Evolutionary conservation across 1,284 basidiomycete species (phyloP), one percentile per base, ranked within the genome.

Genomic region (Gomphus bonarii): DNA sequence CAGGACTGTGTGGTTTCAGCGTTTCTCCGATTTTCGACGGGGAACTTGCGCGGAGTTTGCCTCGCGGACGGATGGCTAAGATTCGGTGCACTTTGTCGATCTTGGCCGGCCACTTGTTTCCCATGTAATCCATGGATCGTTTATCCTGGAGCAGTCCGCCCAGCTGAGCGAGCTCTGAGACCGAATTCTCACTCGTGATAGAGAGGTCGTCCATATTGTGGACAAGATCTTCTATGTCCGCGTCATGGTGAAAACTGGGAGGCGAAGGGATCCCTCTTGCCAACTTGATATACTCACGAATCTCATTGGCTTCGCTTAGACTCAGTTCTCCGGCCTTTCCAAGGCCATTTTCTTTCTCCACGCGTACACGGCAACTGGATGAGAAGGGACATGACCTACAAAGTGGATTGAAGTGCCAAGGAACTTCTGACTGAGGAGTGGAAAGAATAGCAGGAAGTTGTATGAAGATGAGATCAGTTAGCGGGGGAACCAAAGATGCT

Each of bases 361-460:
- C 67, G n/a, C 64, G 67, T n/a, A 58, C 48, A 58, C 65, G 67
- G 58, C 75, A 77, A n/a, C 68, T 68, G 12, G 63, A 44, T 52
- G 72, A 66, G 59, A 69, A 77, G 9, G 68, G 67, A 59, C 76
- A 78, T 5, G 69, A 68, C 14, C 66, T 68, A 59, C 76, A 78
- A 8, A 73, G 63, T 12, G 75, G 74, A 42, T 77, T 77, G 47
- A 74, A 70, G 62, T 77, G 75, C 75, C 75, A 77, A 35, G 69
- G 65, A 46, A 76, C 68, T 11, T 68, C 61, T 20, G 69, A 65
- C 6, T 62, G 63, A 28, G 68, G 66, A 5, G 65, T 58, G 4
- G 63, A 63, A 10, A 78, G 61, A 12, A 75, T 65, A 56, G 64
- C 63, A 25, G 76, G 75, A 25, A 78, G 65, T 31, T 67, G 67